A percentile compares a stretch with the other conserved stretches of the same genome.
phyloP scores from a whole-genome alignment of 1,284 basidiomycete species.

The Farysia itapuensis region DNA sequence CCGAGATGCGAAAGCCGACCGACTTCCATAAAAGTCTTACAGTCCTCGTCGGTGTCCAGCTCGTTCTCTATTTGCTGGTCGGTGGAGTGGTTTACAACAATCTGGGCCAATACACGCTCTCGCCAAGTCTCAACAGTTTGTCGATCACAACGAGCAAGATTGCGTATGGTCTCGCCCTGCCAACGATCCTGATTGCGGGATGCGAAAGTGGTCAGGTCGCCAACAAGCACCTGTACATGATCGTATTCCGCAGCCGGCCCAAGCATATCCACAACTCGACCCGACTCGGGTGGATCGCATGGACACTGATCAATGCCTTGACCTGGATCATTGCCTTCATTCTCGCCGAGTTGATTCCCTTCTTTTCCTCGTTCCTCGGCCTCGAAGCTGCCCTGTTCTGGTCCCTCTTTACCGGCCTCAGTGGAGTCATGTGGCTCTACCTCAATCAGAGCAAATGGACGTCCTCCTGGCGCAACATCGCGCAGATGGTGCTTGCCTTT shows the following conservation, averaged over 20 bases:
- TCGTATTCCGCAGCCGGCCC: slow-evolving; percentile 39
- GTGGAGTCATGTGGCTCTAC: slow-evolving; percentile 42
- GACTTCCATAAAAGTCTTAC: slow-evolving; percentile 42
- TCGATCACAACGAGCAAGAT: slow-evolving; percentile 34
- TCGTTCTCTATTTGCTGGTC: slow-evolving; percentile 50
- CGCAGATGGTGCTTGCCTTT: slow-evolving; percentile 34
- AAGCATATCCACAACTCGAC: slow-evolving; percentile 36
- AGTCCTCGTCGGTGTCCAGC: slow-evolving; percentile 33
- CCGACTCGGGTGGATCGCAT: slow-evolving; percentile 33
- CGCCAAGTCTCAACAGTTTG: slow-evolving; percentile 48
- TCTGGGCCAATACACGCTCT: slow-evolving; percentile 50
- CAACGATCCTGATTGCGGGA: slow-evolving; percentile 50
- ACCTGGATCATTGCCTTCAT: slow-evolving; percentile 48
- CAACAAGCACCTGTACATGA: slow-evolving; percentile 44
- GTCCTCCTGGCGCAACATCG: slow-evolving; percentile 22
- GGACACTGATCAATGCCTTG: slow-evolving; percentile 43
- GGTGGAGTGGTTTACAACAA: slow-evolving; percentile 52
- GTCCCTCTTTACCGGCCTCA: slow-evolving; percentile 40
- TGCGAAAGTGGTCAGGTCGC: slow-evolving; percentile 48
- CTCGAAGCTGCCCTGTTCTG: slow-evolving; percentile 48
- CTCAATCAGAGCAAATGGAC: slow-evolving; percentile 42
- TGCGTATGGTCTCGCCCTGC: slow-evolving; percentile 50
- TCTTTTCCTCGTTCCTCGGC: slow-evolving; percentile 43
- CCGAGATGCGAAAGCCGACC: slow-evolving; percentile 49
- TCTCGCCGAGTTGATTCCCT: slow-evolving; percentile 47